phyloP scores from a whole-genome alignment of 1,139 yeast species.

The Pichia sp. region DNA sequence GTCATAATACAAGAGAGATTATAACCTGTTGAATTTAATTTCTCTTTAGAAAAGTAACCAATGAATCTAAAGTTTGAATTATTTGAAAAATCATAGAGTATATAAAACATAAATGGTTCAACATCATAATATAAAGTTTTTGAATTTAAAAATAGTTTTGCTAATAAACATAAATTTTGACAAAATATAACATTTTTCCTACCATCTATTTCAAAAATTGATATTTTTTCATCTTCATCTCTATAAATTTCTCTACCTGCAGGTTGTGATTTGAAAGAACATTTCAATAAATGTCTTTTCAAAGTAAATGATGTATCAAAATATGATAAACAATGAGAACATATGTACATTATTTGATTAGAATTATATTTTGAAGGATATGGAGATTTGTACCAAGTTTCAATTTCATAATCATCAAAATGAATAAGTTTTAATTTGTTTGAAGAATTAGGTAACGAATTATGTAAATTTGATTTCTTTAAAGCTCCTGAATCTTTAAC shows the following conservation, averaged over 20 bases:
- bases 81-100: conserved; percentile 43
- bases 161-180: conserved; percentile 81
- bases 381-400: conserved; percentile 92
- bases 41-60: conserved; percentile 92
- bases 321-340: conserved; percentile 82
- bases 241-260: conserved; percentile 92
- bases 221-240: conserved; percentile 39
- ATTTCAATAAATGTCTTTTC: conserved; percentile 67
- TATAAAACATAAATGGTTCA: conserved; percentile 87
- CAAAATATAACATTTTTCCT: conserved; percentile 75
- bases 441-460: conserved; percentile 18
- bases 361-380: conserved; percentile 82
- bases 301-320: conserved; percentile 65
- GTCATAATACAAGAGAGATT: conserved; percentile 89
- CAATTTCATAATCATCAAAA: conserved; percentile 66
- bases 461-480: conserved; percentile 21
- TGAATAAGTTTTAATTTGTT: conserved; percentile 41
- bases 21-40: conserved; percentile 64
- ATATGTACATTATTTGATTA: conserved; percentile 58
- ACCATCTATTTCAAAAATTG: conserved; percentile 92
- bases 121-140: conserved; percentile 92
- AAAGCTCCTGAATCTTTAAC: conserved; percentile 29
- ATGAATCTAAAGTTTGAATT: conserved; percentile 60
- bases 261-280: conserved; percentile 61
- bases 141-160: conserved; percentile 83